phyloP scores from a whole-genome alignment of 495 filamentous ascomycete species.

The Penicillium roqueforti region DNA sequence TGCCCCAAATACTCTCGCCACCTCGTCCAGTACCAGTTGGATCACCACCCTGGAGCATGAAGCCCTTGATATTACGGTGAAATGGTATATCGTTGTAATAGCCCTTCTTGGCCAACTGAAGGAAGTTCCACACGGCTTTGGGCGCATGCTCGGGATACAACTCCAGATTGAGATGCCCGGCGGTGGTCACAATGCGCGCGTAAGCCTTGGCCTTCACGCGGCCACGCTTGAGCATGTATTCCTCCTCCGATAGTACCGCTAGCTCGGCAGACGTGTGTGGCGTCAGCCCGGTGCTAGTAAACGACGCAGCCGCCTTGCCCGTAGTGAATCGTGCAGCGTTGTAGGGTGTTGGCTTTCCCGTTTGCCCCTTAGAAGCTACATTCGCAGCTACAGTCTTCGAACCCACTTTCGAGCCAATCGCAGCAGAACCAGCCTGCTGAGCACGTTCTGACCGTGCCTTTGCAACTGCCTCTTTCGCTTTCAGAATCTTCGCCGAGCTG shows the following conservation, averaged over 20 bases:
- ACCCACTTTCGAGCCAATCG: slow-evolving; percentile 31
- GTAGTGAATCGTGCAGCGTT: slow-evolving; percentile 90
- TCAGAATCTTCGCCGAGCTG: slow-evolving; percentile 79
- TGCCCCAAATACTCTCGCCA: slow-evolving; percentile 84
- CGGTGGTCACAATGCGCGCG: slow-evolving; percentile 77
- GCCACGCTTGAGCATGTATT: slow-evolving; percentile 88
- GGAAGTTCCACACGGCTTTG: slow-evolving; percentile 94
- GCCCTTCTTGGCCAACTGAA: slow-evolving; percentile 79
- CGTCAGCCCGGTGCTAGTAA: slow-evolving; percentile 91
- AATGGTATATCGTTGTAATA: slow-evolving; percentile 82
- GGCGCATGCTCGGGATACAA: slow-evolving; percentile 88
- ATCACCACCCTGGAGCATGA: slow-evolving; percentile 95
- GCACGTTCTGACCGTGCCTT: slow-evolving; percentile 65
- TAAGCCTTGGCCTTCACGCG: slow-evolving; percentile 88
- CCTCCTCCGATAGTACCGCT: slow-evolving; percentile 83
- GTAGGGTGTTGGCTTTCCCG: slow-evolving; percentile 54
- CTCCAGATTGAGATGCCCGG: slow-evolving; percentile 81
- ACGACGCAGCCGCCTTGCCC: slow-evolving; percentile 85
- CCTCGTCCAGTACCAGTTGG: slow-evolving; percentile 70
- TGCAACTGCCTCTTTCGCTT: slow-evolving; percentile 86
- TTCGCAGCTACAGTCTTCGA: slow-evolving; percentile 32
- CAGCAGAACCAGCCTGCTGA: slow-evolving; percentile 28
- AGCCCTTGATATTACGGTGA: slow-evolving; percentile 88
- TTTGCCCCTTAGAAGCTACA: slow-evolving; percentile 24
- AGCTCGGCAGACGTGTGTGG: slow-evolving; percentile 83